These are phyloP conservation scores for Crithidia bombi DNA, from an alignment of 208 protist species.

Conservation along the genomic window DNA sequence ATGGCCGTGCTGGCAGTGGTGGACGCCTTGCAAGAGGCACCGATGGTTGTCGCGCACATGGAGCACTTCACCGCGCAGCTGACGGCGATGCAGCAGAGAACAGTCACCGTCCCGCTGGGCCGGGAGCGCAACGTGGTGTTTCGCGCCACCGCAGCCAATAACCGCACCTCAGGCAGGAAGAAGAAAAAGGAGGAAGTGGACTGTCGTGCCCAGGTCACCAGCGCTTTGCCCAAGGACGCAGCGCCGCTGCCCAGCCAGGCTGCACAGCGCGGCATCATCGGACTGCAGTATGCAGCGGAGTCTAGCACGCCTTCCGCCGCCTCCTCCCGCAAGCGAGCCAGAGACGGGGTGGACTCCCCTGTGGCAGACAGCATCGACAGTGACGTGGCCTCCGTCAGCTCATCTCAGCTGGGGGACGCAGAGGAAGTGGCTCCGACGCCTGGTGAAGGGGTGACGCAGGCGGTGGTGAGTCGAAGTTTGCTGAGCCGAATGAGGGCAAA, in stretches of 20 bases:
- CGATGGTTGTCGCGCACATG: constrained; percentile 20
- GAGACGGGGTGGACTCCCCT: background rate
- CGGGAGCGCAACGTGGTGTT: constrained; percentile 1
- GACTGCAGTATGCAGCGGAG: background rate
- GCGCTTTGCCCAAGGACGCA: too few species aligned
- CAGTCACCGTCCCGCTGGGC: background rate
- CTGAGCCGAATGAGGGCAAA: constrained; percentile 10
- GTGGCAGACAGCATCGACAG: background rate
- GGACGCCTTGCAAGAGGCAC: constrained; percentile 30
- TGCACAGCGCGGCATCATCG: background rate
- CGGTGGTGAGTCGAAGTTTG: constrained; percentile 4
- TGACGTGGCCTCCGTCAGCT: constrained; percentile 11
- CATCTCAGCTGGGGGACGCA: constrained; percentile 16
- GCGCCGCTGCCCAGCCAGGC: too few species aligned
- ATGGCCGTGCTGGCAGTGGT: constrained; percentile 24
- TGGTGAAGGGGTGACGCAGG: background rate
- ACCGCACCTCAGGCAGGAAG: too few species aligned
- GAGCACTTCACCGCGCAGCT: constrained; percentile 13
- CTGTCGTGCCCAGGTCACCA: too few species aligned
- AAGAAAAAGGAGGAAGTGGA: too few species aligned
- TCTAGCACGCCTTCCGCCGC: background rate
- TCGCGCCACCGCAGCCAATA: background rate
- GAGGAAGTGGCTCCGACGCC: constrained; percentile 8
- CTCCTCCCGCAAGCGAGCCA: constrained; percentile 9
- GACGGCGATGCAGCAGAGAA: constrained; percentile 13